Evolutionary conservation across 2,329 filamentous ascomycete genomes (phyloP).

Genomic region (Penicillium sp.): DNA sequence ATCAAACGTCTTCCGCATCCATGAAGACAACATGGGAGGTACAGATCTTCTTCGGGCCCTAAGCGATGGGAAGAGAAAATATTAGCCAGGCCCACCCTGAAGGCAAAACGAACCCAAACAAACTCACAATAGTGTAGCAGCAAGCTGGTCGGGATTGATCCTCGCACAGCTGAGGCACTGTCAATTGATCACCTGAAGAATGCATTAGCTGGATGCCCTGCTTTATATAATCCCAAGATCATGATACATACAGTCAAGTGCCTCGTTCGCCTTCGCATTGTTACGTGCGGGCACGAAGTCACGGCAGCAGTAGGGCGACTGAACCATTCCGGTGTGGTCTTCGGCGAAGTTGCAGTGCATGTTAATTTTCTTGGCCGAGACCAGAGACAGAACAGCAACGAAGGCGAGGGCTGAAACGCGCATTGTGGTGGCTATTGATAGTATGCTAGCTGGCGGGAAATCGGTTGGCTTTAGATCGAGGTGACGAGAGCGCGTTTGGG

Average conservation of each 20-base stretch:
- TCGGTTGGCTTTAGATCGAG: neutral
- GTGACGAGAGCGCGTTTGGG: neutral
- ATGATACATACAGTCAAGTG: slow-evolving; percentile 24
- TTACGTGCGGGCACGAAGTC: slow-evolving; percentile 17
- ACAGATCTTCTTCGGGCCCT: slow-evolving; percentile 29
- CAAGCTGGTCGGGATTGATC: slow-evolving; percentile 29
- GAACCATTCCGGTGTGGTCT: slow-evolving; percentile 28
- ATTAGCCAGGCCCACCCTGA: neutral
- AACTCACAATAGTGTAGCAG: slow-evolving; percentile 33
- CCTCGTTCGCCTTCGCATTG: slow-evolving; percentile 23
- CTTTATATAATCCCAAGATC: neutral
- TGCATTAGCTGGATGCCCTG: slow-evolving; percentile 7
- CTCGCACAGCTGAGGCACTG: slow-evolving; percentile 24
- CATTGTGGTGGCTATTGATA: slow-evolving; percentile 13
- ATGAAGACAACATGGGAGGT: slow-evolving; percentile 27
- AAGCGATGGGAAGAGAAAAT: neutral
- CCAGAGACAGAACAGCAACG: slow-evolving; percentile 17
- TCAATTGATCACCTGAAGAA: slow-evolving; percentile 16
- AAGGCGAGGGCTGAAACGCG: slow-evolving; percentile 17
- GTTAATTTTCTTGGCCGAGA: slow-evolving; percentile 22
- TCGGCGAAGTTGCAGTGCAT: slow-evolving; percentile 28
- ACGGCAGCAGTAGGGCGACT: slow-evolving; percentile 32
- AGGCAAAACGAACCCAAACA: neutral
- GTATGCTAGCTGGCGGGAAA: neutral
- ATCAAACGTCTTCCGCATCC: slow-evolving; percentile 18